Evolutionary conservation across 129 eudicot genomes (phyloP).

Genomic region (Arctium lappa): DNA sequence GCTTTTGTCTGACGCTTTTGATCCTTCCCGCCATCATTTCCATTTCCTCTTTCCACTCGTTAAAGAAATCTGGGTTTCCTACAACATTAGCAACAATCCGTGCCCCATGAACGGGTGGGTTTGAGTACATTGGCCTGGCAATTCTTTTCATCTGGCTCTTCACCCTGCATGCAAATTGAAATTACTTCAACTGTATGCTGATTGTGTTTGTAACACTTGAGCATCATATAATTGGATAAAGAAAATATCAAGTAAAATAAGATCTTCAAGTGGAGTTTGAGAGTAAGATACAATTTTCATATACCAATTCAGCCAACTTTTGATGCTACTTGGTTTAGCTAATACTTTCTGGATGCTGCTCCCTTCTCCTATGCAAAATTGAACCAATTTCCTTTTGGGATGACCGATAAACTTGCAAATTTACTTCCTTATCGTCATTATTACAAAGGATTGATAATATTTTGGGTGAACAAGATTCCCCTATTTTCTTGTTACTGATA

Average conservation of each 20-base stretch:
- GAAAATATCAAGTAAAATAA: background rate
- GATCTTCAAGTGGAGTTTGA: background rate
- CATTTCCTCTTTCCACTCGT: slow-evolving; percentile 97
- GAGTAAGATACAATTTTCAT: no score
- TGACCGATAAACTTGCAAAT: background rate
- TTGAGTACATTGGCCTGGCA: slow-evolving; percentile 99
- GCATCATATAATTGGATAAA: background rate
- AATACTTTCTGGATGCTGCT: no score
- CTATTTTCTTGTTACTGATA: background rate
- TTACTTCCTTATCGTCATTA: background rate
- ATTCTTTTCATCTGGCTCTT: slow-evolving; percentile 96
- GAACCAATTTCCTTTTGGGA: no score
- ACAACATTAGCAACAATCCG: slow-evolving; percentile 88
- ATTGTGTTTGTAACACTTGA: background rate
- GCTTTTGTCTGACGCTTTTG: slow-evolving; percentile 83
- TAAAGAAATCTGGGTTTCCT: slow-evolving; percentile 73
- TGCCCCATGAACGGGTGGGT: slow-evolving; percentile 98
- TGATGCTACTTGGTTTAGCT: no score
- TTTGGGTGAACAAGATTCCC: background rate
- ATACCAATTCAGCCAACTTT: no score
- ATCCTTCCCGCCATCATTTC: slow-evolving; percentile 98
- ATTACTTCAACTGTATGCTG: background rate
- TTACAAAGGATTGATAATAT: background rate
- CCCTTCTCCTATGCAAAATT: no score
- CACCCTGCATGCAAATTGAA: slow-evolving; percentile 43